A percentile compares a stretch with the other conserved stretches of the same genome.
phyloP scores from a whole-genome alignment of 225 moss, liverwort and hornwort genomes.

The Thuidium tamariscinum region DNA sequence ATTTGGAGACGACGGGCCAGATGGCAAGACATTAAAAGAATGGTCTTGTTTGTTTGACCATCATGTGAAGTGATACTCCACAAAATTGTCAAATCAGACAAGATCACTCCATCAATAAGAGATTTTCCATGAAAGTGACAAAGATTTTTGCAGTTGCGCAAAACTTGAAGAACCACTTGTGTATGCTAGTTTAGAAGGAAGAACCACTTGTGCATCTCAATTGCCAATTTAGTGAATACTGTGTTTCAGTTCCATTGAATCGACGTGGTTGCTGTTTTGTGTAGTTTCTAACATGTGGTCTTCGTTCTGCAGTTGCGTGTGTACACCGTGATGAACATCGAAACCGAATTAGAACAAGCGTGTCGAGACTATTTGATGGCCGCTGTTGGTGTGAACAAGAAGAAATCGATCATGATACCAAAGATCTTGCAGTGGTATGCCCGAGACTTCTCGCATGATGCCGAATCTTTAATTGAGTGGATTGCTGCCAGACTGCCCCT shows the following conservation, averaged over 20 bases:
- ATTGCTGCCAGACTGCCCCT: conserved; percentile 49
- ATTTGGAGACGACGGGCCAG: neutral
- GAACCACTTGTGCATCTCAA: neutral
- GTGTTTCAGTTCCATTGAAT: neutral
- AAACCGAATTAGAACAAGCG: conserved; percentile 54
- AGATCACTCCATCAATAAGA: neutral
- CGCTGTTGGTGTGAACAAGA: conserved; percentile 53
- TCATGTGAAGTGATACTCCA: neutral
- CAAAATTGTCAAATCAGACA: neutral
- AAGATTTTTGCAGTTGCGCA: neutral
- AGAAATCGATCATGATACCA: conserved; percentile 56
- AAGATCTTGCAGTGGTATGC: conserved; percentile 94
- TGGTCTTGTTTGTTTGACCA: neutral
- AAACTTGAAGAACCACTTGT: neutral
- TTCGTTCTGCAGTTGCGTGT: conserved; percentile 49
- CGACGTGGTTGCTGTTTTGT: neutral
- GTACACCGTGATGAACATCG: conserved; percentile 51
- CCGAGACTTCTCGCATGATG: conserved; percentile 80
- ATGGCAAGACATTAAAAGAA: neutral
- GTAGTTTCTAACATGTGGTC: neutral
- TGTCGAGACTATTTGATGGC: conserved; percentile 78
- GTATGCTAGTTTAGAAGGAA: neutral
- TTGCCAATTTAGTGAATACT: neutral
- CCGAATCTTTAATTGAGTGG: conserved; percentile 72
- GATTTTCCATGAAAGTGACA: neutral